Percentiles rank a stretch among this genome's conserved stretches.
These are phyloP conservation scores for Cladosporium sp. DNA, from an alignment of 2,329 filamentous ascomycete species.

Conservation along the genomic window DNA sequence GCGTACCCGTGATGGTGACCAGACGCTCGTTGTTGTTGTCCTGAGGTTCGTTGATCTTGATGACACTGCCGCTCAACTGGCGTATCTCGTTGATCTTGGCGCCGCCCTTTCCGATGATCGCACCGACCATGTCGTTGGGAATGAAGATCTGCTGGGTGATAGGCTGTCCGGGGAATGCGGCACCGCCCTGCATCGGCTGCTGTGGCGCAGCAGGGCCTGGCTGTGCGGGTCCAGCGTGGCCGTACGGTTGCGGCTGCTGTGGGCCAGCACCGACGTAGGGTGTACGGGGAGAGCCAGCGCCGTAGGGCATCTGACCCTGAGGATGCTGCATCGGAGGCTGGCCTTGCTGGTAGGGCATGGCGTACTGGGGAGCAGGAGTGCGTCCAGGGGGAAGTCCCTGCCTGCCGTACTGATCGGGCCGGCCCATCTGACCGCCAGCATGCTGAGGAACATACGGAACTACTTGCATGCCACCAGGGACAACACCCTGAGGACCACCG, in stretches of 20 bases:
- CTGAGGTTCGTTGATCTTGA: slow-evolving; percentile 99
- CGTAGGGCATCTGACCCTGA: slow-evolving; percentile 71
- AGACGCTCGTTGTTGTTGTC: slow-evolving; percentile 98
- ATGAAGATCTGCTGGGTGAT: slow-evolving; percentile 99
- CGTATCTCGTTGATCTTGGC: slow-evolving; percentile 99
- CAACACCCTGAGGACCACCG: slow-evolving; percentile 85
- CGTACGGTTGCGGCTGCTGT: slow-evolving; percentile 67
- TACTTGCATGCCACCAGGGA: slow-evolving; percentile 97
- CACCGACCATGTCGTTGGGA: slow-evolving; percentile 98
- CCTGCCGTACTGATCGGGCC: slow-evolving; percentile 78
- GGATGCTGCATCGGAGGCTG: slow-evolving; percentile 45
- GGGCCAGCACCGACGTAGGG: slow-evolving; percentile 77
- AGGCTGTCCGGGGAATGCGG: slow-evolving; percentile 65
- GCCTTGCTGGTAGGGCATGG: slow-evolving; percentile 64
- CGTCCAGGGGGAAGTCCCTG: slow-evolving; percentile 70
- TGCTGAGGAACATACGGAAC: slow-evolving; percentile 96
- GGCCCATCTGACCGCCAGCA: slow-evolving; percentile 86
- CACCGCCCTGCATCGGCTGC: slow-evolving; percentile 66
- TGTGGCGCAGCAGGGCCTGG: slow-evolving; percentile 61
- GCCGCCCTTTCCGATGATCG: slow-evolving; percentile 97
- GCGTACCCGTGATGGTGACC: slow-evolving; percentile 94
- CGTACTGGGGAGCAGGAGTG: slow-evolving; percentile 54
- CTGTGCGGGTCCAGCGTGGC: slow-evolving; percentile 57
- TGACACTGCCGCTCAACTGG: slow-evolving; percentile 93
- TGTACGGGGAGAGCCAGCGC: slow-evolving; percentile 61